Evolutionary conservation across 1,284 basidiomycete genomes (phyloP).

Genomic region (Malassezia slooffiae): DNA sequence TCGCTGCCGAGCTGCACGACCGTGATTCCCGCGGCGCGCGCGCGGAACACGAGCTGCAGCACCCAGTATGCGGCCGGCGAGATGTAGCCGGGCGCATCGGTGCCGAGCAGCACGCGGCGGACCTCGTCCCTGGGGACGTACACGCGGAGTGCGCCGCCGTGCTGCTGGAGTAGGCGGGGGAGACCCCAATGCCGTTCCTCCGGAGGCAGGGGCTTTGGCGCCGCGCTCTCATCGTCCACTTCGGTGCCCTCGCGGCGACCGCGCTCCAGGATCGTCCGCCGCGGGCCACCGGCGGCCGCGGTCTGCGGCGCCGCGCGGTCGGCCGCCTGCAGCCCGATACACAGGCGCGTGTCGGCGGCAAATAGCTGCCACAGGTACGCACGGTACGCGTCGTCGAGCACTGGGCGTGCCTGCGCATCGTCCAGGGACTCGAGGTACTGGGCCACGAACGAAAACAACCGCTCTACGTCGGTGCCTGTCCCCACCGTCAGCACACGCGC

Average conservation of each 20-base stretch:
- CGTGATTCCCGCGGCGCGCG: slow-evolving; percentile 63
- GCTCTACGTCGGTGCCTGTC: slow-evolving; percentile 28
- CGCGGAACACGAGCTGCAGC: slow-evolving; percentile 70
- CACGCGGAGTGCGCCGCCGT: slow-evolving; percentile 55
- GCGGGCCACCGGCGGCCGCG: slow-evolving; percentile 10
- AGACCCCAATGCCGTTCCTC: no score
- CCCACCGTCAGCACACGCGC: slow-evolving; percentile 57
- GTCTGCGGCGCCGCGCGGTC: slow-evolving; percentile 6
- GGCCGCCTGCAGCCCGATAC: slow-evolving; percentile 54
- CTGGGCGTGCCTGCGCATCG: slow-evolving; percentile 51
- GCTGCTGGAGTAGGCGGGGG: no score
- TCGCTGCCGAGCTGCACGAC: slow-evolving; percentile 64
- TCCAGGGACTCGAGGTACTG: slow-evolving; percentile 35
- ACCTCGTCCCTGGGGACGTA: slow-evolving; percentile 62
- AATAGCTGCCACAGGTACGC: slow-evolving; percentile 69
- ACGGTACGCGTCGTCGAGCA: slow-evolving; percentile 61
- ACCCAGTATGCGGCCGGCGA: slow-evolving; percentile 73
- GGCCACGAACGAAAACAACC: slow-evolving; percentile 8
- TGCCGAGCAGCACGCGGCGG: slow-evolving; percentile 68
- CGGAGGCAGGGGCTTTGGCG: no score
- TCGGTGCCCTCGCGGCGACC: not conserved
- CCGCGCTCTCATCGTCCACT: no score
- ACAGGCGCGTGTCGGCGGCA: slow-evolving; percentile 59
- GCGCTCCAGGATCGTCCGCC: not conserved
- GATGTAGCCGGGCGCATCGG: slow-evolving; percentile 64